These are phyloP conservation scores for Microdochium nivale DNA, from an alignment of 2,329 filamentous ascomycete species.

Conservation along the genomic window DNA sequence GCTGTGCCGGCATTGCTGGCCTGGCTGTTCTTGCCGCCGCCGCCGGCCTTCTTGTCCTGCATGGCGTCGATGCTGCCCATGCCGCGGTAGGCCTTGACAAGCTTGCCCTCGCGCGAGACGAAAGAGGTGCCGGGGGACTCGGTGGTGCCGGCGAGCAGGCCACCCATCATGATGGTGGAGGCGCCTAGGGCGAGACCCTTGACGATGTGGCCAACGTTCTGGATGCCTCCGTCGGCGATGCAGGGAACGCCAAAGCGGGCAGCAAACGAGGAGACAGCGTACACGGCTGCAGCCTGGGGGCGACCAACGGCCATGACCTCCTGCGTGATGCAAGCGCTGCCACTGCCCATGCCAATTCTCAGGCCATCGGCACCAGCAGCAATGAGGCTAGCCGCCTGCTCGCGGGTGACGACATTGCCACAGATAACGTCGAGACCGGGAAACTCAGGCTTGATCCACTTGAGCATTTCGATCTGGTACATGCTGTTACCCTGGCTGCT, in stretches of 20 bases:
- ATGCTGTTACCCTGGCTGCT: conserved; percentile 97
- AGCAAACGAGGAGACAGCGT: conserved; percentile 82
- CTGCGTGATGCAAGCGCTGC: conserved; percentile 96
- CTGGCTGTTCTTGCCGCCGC: conserved; percentile 61
- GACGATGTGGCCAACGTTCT: conserved; percentile 98
- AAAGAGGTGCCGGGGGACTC: conserved; percentile 97
- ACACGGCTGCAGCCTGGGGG: conserved; percentile 89
- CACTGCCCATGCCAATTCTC: conserved; percentile 97
- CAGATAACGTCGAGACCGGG: conserved; percentile 88
- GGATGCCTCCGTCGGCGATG: conserved; percentile 95
- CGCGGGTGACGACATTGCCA: conserved; percentile 95
- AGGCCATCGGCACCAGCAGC: conserved; percentile 92
- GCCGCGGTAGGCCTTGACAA: conserved; percentile 97
- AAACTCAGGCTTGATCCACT: conserved; percentile 84
- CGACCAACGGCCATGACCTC: conserved; percentile 99
- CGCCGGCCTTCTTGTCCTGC: conserved; percentile 95
- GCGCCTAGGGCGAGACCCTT: conserved; percentile 94
- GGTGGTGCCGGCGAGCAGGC: conserved; percentile 90
- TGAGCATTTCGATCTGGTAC: conserved; percentile 98
- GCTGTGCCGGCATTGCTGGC: conserved; percentile 91
- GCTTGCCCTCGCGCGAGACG: conserved; percentile 90
- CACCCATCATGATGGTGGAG: conserved; percentile 98
- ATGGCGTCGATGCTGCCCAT: conserved; percentile 99
- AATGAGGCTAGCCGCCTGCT: conserved; percentile 89
- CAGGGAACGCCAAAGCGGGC: conserved; percentile 92